These are phyloP conservation scores for Candida tetrigidarum DNA, from an alignment of 1,139 yeast species.

Conservation along the genomic window DNA sequence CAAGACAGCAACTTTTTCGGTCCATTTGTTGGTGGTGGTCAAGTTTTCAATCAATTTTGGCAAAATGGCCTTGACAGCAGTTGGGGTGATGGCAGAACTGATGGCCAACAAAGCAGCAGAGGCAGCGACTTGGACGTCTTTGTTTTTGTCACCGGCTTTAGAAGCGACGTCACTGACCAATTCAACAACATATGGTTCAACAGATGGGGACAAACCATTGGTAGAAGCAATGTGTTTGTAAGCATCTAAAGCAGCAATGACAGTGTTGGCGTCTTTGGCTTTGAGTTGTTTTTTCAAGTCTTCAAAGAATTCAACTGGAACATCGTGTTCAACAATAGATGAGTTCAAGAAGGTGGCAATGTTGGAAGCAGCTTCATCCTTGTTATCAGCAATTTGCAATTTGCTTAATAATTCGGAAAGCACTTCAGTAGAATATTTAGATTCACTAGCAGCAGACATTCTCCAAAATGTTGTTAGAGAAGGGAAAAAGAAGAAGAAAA, in stretches of 20 bases:
- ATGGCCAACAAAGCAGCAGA: constrained; percentile 74
- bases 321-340: constrained; percentile 97
- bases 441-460: constrained; percentile 69
- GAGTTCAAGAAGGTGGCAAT: constrained; percentile 95
- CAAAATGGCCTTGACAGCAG: constrained; percentile 87
- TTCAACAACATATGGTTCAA: constrained; percentile 91
- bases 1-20: constrained; percentile 93
- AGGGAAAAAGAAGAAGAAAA: constrained; percentile 10
- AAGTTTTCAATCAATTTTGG: constrained; percentile 78
- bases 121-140: constrained; percentile 73
- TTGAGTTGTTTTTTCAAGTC: constrained; percentile 76
- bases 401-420: constrained; percentile 92
- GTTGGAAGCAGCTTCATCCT: constrained; percentile 86
- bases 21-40: constrained; percentile 89
- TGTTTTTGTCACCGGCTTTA: constrained; percentile 91
- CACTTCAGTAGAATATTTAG: constrained; percentile 74
- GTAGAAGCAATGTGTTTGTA: constrained; percentile 82
- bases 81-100: constrained; percentile 85
- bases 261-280: constrained; percentile 67
- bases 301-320: constrained; percentile 85
- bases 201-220: constrained; percentile 83
- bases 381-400: constrained; percentile 90
- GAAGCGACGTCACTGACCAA: constrained; percentile 71
- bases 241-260: constrained; percentile 83
- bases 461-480: constrained; percentile 29